Evolutionary conservation across 306 rosid species (phyloP).

Genomic region (Cucurbita moschata): DNA sequence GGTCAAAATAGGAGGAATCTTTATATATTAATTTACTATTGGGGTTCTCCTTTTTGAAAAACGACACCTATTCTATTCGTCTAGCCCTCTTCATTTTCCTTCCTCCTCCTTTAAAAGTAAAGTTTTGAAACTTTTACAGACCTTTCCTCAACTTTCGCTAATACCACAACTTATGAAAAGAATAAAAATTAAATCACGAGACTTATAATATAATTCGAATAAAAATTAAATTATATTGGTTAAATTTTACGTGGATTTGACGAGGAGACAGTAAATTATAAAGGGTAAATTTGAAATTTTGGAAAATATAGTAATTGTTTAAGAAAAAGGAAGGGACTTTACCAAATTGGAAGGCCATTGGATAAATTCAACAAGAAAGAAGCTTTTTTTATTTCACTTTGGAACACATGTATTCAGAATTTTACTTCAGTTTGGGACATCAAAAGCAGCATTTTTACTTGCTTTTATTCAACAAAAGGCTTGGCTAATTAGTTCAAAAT

Average conservation of each 20-base stretch:
- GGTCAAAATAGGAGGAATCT: background rate
- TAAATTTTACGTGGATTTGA: no score
- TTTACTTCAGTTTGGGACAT: background rate
- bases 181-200: background rate
- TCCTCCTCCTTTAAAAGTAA: background rate
- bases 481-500: slow-evolving; percentile 1
- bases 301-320: no score
- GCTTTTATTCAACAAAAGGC: background rate
- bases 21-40: background rate
- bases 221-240: background rate
- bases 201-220: background rate
- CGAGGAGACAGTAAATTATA: background rate
- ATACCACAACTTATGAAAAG: background rate
- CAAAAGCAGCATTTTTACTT: slow-evolving; percentile 1
- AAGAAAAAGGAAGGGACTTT: background rate
- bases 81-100: background rate
- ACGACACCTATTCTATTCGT: background rate
- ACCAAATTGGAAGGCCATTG: background rate
- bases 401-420: background rate
- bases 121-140: slow-evolving; percentile 3
- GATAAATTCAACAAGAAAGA: background rate
- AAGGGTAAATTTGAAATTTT: no score
- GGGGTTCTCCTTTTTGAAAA: background rate
- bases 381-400: background rate
- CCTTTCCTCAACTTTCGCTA: slow-evolving; percentile 3